These are phyloP conservation scores for Fusarium annulatum DNA, from an alignment of 2,329 filamentous ascomycete species.

Conservation along the genomic window DNA sequence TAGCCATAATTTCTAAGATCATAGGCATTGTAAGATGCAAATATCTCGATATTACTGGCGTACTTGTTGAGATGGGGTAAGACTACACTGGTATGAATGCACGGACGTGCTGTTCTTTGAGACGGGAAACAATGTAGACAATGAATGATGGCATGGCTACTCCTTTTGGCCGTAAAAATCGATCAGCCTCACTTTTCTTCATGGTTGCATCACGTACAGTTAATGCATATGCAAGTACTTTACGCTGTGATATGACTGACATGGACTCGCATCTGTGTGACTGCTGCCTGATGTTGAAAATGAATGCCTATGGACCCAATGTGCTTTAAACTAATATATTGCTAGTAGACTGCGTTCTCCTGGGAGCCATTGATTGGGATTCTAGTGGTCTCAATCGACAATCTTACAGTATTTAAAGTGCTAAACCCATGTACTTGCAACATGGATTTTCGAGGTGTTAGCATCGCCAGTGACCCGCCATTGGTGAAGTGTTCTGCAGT, in stretches of 20 bases:
- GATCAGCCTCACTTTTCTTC: not conserved
- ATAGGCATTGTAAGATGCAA: not conserved
- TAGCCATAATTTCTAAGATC: not conserved
- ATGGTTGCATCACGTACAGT: not conserved
- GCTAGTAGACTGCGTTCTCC: not conserved
- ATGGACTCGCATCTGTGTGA: not conserved
- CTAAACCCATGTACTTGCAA: not conserved
- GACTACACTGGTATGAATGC: not conserved
- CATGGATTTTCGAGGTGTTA: not conserved
- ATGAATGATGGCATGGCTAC: not conserved
- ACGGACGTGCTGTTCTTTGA: not conserved
- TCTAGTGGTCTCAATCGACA: not conserved
- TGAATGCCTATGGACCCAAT: not conserved
- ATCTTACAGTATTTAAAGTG: not conserved
- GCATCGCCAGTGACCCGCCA: not conserved
- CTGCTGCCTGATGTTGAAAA: not conserved
- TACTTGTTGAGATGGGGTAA: no score
- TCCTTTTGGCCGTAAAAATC: not conserved
- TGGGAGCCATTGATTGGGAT: not conserved
- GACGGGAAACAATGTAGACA: not conserved
- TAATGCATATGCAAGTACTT: slow-evolving; percentile 16
- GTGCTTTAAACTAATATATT: not conserved
- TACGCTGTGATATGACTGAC: not conserved
- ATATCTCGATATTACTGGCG: not conserved
- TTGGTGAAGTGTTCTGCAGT: not conserved